Evolutionary conservation across 2,329 filamentous ascomycete species (phyloP).

Genomic region (Paraphoma chrysanthemicola): DNA sequence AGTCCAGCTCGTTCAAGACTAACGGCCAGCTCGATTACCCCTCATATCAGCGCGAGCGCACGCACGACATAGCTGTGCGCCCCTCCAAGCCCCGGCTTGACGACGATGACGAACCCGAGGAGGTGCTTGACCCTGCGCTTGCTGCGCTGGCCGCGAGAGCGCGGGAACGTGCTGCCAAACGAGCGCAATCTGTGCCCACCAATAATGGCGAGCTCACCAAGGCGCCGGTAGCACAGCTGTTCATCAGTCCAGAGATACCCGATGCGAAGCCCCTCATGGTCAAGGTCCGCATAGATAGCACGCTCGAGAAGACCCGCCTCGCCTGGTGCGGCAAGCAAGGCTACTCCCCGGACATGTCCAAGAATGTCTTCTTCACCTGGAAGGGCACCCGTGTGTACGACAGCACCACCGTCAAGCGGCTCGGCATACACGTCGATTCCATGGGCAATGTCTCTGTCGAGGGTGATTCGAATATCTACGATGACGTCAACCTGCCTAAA

Average conservation of each 20-base stretch:
- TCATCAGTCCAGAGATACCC: constrained; percentile 72
- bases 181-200: constrained; percentile 9
- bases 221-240: constrained; percentile 61
- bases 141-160: constrained; percentile 38
- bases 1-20: constrained; percentile 12
- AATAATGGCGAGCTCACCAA: constrained; percentile 11
- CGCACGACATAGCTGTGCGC: constrained; percentile 10
- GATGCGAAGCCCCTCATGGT: constrained; percentile 67
- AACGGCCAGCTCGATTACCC: neutral
- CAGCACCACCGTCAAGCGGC: constrained; percentile 64
- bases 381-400: constrained; percentile 75
- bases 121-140: constrained; percentile 37
- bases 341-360: constrained; percentile 57
- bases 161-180: constrained; percentile 30
- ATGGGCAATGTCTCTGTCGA: constrained; percentile 48
- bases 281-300: constrained; percentile 71
- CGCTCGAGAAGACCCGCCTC: constrained; percentile 69
- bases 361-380: constrained; percentile 79
- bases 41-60: neutral
- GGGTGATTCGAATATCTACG: constrained; percentile 57
- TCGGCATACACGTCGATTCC: constrained; percentile 58
- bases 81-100: constrained; percentile 23
- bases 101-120: constrained; percentile 31
- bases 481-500: constrained; percentile 57
- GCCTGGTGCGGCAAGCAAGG: constrained; percentile 73